These are phyloP conservation scores for Vairimorpha necatrix DNA, from an alignment of 371 early-diverging fungal genomes.

Conservation along the genomic window DNA sequence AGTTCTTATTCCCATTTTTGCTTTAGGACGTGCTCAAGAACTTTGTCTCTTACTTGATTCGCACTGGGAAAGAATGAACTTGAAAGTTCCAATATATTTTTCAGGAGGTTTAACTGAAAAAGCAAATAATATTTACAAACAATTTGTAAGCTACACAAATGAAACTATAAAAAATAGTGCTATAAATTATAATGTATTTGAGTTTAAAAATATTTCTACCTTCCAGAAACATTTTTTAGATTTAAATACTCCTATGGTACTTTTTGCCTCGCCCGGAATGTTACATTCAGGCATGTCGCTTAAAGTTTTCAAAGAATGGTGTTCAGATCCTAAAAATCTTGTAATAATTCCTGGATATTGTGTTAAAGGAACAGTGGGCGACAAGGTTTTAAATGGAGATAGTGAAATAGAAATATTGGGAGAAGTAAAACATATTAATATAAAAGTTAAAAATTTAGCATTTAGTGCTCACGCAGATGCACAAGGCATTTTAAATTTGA, in stretches of 20 bases:
- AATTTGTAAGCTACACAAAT: conserved; percentile 88
- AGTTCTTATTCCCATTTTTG: conserved; percentile 86
- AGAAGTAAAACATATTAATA: conserved; percentile 74
- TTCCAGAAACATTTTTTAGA: conserved; percentile 71
- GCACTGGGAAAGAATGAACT: conserved; percentile 83
- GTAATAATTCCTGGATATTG: conserved; percentile 76
- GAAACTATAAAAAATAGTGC: conserved; percentile 78
- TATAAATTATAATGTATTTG: conserved; percentile 75
- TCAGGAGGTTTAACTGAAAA: conserved; percentile 82
- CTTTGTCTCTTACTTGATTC: conserved; percentile 82
- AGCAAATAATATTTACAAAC: conserved; percentile 82
- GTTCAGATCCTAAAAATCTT: conserved; percentile 77
- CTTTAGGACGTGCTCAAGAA: conserved; percentile 87
- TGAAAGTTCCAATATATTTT: conserved; percentile 79
- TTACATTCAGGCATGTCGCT: conserved; percentile 70
- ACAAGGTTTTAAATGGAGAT: conserved; percentile 81
- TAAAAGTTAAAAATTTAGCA: conserved; percentile 83
- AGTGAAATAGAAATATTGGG: conserved; percentile 73
- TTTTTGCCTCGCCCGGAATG: conserved; percentile 87
- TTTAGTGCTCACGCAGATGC: conserved; percentile 98
- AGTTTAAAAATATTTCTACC: conserved; percentile 79
- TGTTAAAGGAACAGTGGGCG: conserved; percentile 83
- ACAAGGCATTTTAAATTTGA: conserved; percentile 89
- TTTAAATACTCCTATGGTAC: conserved; percentile 75
- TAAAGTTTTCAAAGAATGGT: conserved; percentile 79